A percentile compares a stretch with the other conserved stretches of the same genome.
Evolutionary conservation across 345 rosid species (phyloP).

Genomic region (thale cress (Arabidopsis thaliana)): TAIR10.1 NC_003076.8:17949501-17950000

Average conservation of each 20-base stretch:
- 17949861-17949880: background rate
- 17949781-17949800: background rate
- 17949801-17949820: background rate
- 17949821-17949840: background rate
- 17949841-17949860: background rate
- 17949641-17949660: background rate
- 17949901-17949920: background rate
- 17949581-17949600: background rate
- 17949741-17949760: background rate
- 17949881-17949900: background rate
- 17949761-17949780: background rate
- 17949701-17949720: background rate
- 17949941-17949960: background rate
- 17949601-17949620: background rate
- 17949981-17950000: background rate
- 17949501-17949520: background rate
- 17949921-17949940: background rate
- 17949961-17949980: constrained; percentile 4
- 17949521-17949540: background rate
- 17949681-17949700: background rate
- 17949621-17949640: background rate
- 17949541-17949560: background rate
- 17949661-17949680: background rate
- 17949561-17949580: background rate
- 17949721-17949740: background rate